Base-by-base conservation (phyloP, 306 rosid genomes). In the Prunus mira region DNA sequence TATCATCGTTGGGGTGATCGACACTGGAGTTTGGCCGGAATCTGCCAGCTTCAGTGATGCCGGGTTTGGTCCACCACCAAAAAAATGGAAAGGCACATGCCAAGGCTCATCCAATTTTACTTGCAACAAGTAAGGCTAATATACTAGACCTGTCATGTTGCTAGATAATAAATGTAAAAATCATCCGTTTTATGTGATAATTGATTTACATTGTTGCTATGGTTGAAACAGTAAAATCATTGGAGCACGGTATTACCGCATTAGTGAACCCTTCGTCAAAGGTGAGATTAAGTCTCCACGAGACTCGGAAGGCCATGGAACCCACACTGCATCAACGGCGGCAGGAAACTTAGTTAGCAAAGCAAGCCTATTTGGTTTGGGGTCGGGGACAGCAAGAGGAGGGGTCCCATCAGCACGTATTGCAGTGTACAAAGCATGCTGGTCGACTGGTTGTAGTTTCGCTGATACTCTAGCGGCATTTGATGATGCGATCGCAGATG, bases 401-500 rank as follows among this genome's bases (percentile, higher is more conserved):
- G 84, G 84, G 57, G 82, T 80, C 22, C 82, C 87, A 3, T 77
- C 84, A 0, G 71, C 82, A 3, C 89, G 78, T 5, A 80, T 82
- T 18, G 86, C 84, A 1, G 89, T 86, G 32, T 83, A 86, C 80
- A 86, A 83, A 50, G 24, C 67, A 34, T 80, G 85, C 65, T 83
- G 87, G 89, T 2, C 4, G 38, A 6, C 1, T 34, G 38, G 6
- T 5, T 5, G 6, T 34, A 34, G 38, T 34, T 81, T 77, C 0
- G 68, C 24, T 3, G 79, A 85, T 11, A 54, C 72, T 0, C 84
- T 88, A 34, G 72, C 67, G 0, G 86, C 82, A 3, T 86, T 90
- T 65, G 89, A 88, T 64, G 88, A 71, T 3, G 89, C 88, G 9
- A 84, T 90, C 46, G 81, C 76, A 0, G 91, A 91, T 45, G 90